phyloP scores from a whole-genome alignment of 2,329 filamentous ascomycete species.

The Stagonosporopsis rhizophila region DNA sequence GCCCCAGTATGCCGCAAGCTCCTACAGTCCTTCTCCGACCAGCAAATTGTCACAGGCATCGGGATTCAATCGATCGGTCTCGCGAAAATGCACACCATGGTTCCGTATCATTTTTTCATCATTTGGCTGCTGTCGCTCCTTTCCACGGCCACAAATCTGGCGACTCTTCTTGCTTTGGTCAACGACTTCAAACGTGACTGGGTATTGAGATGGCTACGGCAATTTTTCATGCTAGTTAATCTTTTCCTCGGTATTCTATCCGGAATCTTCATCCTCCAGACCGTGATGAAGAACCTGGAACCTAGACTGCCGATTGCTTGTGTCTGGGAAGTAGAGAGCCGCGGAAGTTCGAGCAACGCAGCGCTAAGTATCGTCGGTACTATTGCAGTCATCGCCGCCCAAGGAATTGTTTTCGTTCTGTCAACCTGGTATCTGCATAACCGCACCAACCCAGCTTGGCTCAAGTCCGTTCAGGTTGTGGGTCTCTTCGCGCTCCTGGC shows the following conservation, averaged over 20 bases:
- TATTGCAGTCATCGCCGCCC: constrained; percentile 66
- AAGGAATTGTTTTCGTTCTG: constrained; percentile 64
- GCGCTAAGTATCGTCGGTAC: constrained; percentile 65
- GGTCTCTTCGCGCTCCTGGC: constrained; percentile 60
- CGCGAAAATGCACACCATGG: constrained; percentile 64
- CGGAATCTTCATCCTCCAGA: constrained; percentile 64
- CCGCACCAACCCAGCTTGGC: constrained; percentile 59
- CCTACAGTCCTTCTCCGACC: constrained; percentile 70
- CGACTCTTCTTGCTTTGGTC: constrained; percentile 69
- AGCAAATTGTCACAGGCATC: constrained; percentile 73
- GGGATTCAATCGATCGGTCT: constrained; percentile 71
- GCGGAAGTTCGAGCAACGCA: constrained; percentile 49
- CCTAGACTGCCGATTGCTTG: constrained; percentile 67
- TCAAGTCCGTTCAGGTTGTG: constrained; percentile 61
- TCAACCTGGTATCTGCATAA: constrained; percentile 71
- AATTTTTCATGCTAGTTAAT: constrained; percentile 71
- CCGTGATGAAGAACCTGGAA: constrained; percentile 60
- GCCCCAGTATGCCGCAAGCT: constrained; percentile 67
- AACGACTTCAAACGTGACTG: constrained; percentile 71
- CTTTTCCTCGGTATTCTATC: constrained; percentile 64
- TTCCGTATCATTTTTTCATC: constrained; percentile 74
- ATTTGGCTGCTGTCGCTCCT: constrained; percentile 72
- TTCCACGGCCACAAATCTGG: constrained; percentile 70
- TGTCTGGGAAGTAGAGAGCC: constrained; percentile 60
- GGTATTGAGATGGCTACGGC: constrained; percentile 70